Base-by-base conservation (phyloP, 108 stramenopile species). In the Pseudonitzschia multiseries region DNA sequence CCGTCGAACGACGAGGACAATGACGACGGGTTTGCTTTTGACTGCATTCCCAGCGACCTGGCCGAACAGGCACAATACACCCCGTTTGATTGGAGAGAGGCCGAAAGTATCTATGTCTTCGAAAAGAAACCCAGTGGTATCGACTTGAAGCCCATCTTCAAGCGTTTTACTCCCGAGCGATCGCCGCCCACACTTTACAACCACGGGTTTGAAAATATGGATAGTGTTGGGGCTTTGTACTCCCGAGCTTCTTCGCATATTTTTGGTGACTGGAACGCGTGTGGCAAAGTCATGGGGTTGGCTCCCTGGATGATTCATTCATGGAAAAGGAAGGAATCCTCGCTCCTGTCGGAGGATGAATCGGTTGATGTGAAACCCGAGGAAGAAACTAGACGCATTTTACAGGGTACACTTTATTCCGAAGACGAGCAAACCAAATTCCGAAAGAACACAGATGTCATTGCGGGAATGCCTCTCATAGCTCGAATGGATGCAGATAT, bases 181-280 rank as follows among this genome's bases (percentile, higher is more conserved):
- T 81, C 88, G 0, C 95, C 96, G 9, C 89, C 95, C 14, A 81
- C 84, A 27, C 66, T 81, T 56, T 76, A 69, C 57, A 79, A 74
- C 57, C 96, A 96, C 65, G 95, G 96, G 1, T 97, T 96, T 80
- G 92, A 96, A 69, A 96, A 96, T 76, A 96, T 97, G 94, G 95
- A 98, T 57, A 91, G 89, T 56, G 44, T 96, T 43, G 98, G 98
- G n/a, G 98, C 96, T 20, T 68, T 96, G 24, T 98, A 97, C 82
- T 95, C 94, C 52, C 71, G 96, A 74, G 93, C 91, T 33, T 92
- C 94, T 27, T 91, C 89, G 13, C 92, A 96, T 79, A 93, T 97
- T 12, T 97, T 98, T 77, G 96, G 96, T 17, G 95, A 97, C 78
- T 97, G 97, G 96, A 98, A 97, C 85, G 87, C 93, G 0, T 97